Evolutionary conservation across 179 eudicot genomes (phyloP).

Genomic region (Spergularia azorica): DNA sequence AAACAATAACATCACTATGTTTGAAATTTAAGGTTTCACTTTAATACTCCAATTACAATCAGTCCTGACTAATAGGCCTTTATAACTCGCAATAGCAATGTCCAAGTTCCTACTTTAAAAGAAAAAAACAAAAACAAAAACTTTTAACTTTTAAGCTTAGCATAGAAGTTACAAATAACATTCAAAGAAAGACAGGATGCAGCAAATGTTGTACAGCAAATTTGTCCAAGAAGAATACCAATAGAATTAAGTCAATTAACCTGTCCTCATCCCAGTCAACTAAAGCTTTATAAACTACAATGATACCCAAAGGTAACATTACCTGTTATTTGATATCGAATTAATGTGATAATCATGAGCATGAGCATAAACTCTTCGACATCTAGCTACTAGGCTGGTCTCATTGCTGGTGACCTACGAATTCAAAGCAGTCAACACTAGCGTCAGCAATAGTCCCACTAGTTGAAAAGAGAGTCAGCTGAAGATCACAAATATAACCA

Average conservation of each 20-base stretch:
- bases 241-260: background rate
- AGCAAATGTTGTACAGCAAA: background rate
- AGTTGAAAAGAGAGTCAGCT: background rate
- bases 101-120: too few relatives aligned
- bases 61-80: too few relatives aligned
- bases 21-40: background rate
- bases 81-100: too few relatives aligned
- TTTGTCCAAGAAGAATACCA: background rate
- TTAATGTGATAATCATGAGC: slow-evolving; percentile 97
- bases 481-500: background rate
- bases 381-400: slow-evolving; percentile 81
- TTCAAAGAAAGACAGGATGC: background rate
- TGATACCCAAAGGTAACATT: slow-evolving; percentile 9
- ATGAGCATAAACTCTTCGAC: slow-evolving; percentile 95
- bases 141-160: too few relatives aligned
- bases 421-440: slow-evolving; percentile 23
- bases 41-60: background rate
- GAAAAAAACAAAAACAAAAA: too few relatives aligned
- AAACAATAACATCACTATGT: background rate
- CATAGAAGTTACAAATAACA: background rate
- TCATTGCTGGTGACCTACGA: slow-evolving; percentile 76
- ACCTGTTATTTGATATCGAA: slow-evolving; percentile 94
- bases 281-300: background rate
- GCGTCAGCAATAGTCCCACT: background rate
- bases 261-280: background rate